Base-by-base conservation (phyloP, 176 grass and related monocot species). In the Tuctoria greenei region DNA sequence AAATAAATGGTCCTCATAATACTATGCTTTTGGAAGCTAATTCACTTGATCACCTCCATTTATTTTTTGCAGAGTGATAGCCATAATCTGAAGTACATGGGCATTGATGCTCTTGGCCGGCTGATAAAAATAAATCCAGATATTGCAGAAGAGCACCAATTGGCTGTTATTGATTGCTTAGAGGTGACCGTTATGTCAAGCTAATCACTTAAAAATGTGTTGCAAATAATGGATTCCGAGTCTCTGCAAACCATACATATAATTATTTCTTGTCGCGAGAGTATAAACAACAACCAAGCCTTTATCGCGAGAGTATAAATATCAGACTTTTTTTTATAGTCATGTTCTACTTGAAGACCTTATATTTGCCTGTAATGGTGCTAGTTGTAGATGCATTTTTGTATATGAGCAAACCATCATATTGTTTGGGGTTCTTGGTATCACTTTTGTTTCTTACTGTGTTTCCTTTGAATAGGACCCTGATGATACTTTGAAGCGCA, bases 11-110 rank as follows among this genome's bases (percentile, higher is more conserved):
- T 5, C 51, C 46, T 50, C 10, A 42, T 65, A 16, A 16, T 45
- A 11, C 8, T 38, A 5, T 67, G 11, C n/a, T 66, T 10, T 79
- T 72, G 58, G 47, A 74, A 66, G 31, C 60, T 80, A 77, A 74
- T 38, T 28, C 12, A 6, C 12, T 61, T 79, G 24, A 44, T 59
- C 49, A n/a, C 38, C 26, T 31, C 8, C 0, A 44, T 75, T 51
- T 27, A 2, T 55, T 77, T 3, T 79, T 81, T 72, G 34, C 85
- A 99, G 96, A 99, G 96, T 79, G 96, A 95, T 46, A 99, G 92
- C 73, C 92, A 99, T 77, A 99, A 99, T 86, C 92, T 99, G 69
- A 99, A 99, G 77, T 99, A 99, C 64, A 90, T 99, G 96, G 96
- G 96, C 36, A 99, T 99, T 75, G 96, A 99, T 79, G 92, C 96